Conservation (phyloP, 2,329 filamentous ascomycete genomes). For the Botrytis porri region DNA sequence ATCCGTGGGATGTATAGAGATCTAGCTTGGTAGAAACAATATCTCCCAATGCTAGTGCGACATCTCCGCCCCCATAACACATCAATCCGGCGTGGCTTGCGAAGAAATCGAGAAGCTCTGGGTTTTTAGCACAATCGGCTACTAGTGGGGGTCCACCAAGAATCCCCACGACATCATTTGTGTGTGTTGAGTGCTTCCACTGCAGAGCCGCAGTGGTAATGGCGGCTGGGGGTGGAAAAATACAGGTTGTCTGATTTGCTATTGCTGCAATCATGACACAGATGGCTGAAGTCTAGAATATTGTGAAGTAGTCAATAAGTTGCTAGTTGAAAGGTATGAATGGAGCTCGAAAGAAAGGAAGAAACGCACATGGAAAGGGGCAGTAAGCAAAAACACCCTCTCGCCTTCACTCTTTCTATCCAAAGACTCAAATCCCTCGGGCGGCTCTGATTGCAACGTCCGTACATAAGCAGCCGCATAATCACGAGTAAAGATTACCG, state of each 20-base stretch:
- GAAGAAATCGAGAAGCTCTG: background rate
- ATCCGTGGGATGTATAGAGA: background rate
- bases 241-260: background rate
- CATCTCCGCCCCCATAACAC: constrained; percentile 9
- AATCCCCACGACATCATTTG: background rate
- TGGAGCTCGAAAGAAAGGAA: background rate
- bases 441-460: background rate
- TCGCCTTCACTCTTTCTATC: background rate
- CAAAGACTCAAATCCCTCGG: background rate
- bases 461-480: background rate
- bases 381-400: background rate
- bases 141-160: background rate
- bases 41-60: constrained; percentile 7
- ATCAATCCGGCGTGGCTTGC: background rate
- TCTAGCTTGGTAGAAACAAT: background rate
- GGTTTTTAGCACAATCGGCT: background rate
- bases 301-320: no score
- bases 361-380: background rate
- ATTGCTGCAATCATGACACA: background rate
- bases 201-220: background rate
- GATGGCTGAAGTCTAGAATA: background rate
- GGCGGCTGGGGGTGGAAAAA: background rate
- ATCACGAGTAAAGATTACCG: background rate
- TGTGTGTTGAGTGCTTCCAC: background rate
- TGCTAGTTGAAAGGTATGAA: background rate